These are phyloP conservation scores for Phytophthora niederhauseri DNA, from an alignment of 352 stramenopile species.

Conservation along the genomic window DNA sequence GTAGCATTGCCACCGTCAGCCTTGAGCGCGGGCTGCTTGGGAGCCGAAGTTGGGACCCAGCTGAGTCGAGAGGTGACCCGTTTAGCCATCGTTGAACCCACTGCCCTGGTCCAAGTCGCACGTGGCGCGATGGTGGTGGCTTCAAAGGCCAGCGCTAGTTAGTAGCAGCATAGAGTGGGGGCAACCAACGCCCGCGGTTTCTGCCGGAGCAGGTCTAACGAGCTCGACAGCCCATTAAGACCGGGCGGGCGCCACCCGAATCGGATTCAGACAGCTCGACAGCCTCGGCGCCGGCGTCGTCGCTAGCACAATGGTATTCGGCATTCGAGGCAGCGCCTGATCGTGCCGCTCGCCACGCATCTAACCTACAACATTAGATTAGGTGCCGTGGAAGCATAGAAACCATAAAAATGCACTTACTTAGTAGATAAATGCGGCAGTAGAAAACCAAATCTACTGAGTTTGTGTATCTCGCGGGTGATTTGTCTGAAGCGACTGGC, in stretches of 20 bases:
- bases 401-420: no score
- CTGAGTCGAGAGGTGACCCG: background rate
- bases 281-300: background rate
- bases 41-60: no score
- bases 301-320: background rate
- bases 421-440: no score
- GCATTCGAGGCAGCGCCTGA: background rate
- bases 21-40: no score
- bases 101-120: background rate
- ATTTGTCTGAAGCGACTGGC: constrained; percentile 19
- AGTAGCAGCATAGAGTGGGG: background rate
- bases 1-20: background rate
- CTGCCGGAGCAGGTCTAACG: background rate
- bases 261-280: background rate
- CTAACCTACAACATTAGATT: no score
- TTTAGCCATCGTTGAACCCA: background rate
- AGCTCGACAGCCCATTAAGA: background rate
- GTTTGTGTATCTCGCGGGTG: no score
- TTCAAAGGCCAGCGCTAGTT: background rate
- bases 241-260: no score
- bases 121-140: background rate
- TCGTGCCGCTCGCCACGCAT: background rate
- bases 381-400: no score
- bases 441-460: background rate
- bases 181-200: background rate